A percentile compares a stretch with the other conserved stretches of the same genome.
These are phyloP conservation scores for Solanum hybrid DNA, from an alignment of 305 asterid genomes.

Conservation along the genomic window DNA sequence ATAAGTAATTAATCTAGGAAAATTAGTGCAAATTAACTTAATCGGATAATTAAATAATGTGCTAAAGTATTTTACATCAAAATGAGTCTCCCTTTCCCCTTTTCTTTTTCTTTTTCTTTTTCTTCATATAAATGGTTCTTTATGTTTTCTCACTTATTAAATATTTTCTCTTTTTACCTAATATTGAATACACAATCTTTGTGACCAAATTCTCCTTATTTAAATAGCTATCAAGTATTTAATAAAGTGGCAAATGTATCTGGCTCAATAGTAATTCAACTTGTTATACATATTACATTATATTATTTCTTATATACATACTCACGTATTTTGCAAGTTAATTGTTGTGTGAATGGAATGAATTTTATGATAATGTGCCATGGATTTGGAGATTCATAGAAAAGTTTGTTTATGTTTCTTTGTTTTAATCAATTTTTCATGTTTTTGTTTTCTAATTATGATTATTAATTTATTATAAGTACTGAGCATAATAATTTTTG, in stretches of 20 bases:
- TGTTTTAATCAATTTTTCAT: not conserved
- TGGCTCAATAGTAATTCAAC: not conserved
- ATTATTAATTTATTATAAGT: not conserved
- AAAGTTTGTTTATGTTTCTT: not conserved
- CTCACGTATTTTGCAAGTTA: not conserved
- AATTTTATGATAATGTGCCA: not conserved
- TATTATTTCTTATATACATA: not conserved
- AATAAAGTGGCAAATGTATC: not conserved
- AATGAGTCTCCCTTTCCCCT: not conserved
- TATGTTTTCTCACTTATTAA: not conserved
- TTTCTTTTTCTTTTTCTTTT: not conserved
- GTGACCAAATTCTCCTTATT: constrained; percentile 1
- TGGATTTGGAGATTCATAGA: not conserved
- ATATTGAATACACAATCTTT: not conserved
- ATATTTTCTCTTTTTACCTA: not conserved
- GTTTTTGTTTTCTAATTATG: not conserved
- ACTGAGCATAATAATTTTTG: not conserved
- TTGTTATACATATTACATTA: not conserved
- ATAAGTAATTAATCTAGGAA: too few relatives aligned
- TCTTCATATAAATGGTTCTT: not conserved
- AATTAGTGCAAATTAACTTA: not conserved
- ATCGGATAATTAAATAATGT: not conserved
- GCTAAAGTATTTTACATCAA: not conserved
- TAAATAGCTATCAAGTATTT: not conserved
- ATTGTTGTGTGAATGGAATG: not conserved